These are phyloP conservation scores for Sinapis alba DNA, from an alignment of 441 rosid genomes.

Conservation along the genomic window DNA sequence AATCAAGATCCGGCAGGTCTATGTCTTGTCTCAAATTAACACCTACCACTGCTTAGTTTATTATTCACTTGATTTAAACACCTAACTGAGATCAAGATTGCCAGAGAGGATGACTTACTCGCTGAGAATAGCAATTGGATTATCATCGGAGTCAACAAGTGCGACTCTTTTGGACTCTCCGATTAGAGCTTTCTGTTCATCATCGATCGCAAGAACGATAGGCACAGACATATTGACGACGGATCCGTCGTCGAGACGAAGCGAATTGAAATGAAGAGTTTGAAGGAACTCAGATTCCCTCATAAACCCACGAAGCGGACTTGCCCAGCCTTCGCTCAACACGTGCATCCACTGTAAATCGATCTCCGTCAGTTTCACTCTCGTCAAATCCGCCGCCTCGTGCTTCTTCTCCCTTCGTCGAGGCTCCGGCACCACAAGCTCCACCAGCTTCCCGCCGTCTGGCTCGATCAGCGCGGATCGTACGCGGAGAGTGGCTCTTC, in stretches of 20 bases:
- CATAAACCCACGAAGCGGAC: slow-evolving; percentile 88
- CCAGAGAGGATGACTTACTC: slow-evolving; percentile 50
- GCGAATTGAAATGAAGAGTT: slow-evolving; percentile 89
- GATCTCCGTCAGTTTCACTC: slow-evolving; percentile 55
- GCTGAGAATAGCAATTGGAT: slow-evolving; percentile 66
- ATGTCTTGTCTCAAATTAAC: too few species aligned
- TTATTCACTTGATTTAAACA: too few species aligned
- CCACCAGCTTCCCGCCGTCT: slow-evolving; percentile 76
- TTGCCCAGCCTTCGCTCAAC: slow-evolving; percentile 95
- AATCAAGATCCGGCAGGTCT: too few species aligned
- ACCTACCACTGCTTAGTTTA: too few species aligned
- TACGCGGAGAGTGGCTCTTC: slow-evolving; percentile 25
- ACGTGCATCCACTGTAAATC: slow-evolving; percentile 91
- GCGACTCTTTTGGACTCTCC: slow-evolving; percentile 63
- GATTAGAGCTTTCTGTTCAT: slow-evolving; percentile 57
- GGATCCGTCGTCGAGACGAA: slow-evolving; percentile 76
- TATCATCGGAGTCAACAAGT: slow-evolving; percentile 65
- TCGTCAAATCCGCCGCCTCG: slow-evolving; percentile 62
- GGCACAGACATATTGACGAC: slow-evolving; percentile 92
- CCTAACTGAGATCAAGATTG: neutral
- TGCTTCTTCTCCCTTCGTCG: slow-evolving; percentile 49
- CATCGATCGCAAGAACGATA: slow-evolving; percentile 78
- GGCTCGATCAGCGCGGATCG: slow-evolving; percentile 73
- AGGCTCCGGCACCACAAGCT: slow-evolving; percentile 62
- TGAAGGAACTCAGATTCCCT: slow-evolving; percentile 97